Evolutionary conservation across 1,139 yeast species (phyloP).

Genomic region (Yamadazyma pseudoaaseri): DNA sequence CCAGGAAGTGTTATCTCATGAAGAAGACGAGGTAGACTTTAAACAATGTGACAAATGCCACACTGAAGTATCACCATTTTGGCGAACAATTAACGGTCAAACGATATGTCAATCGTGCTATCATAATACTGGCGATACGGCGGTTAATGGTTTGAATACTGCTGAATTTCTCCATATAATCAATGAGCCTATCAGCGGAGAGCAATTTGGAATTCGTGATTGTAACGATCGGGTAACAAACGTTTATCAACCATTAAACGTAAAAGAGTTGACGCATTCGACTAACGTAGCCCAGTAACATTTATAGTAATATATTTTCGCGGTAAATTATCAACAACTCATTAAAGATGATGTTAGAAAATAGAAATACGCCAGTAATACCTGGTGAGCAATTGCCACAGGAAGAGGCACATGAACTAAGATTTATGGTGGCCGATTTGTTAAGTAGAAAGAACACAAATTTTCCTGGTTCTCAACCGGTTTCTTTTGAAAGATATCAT

Average conservation of each 20-base stretch:
- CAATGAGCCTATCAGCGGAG: slow-evolving; percentile 33
- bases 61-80: slow-evolving; percentile 30
- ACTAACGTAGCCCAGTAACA: not conserved
- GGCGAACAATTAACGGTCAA: slow-evolving; percentile 28
- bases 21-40: not conserved
- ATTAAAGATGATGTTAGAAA: slow-evolving; percentile 27
- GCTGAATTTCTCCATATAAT: slow-evolving; percentile 22
- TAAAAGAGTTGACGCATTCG: not conserved
- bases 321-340: not conserved
- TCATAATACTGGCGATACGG: slow-evolving; percentile 17
- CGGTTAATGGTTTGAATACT: slow-evolving; percentile 6
- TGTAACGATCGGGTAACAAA: slow-evolving; percentile 24
- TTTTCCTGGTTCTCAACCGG: slow-evolving; percentile 95
- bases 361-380: slow-evolving; percentile 72
- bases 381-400: slow-evolving; percentile 82
- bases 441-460: slow-evolving; percentile 50
- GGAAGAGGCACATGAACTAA: slow-evolving; percentile 65
- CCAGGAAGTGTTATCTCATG: slow-evolving; percentile 1
- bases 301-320: not conserved
- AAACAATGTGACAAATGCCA: slow-evolving; percentile 14
- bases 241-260: slow-evolving; percentile 4
- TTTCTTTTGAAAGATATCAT: slow-evolving; percentile 80
- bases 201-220: slow-evolving; percentile 31
- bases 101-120: slow-evolving; percentile 35
- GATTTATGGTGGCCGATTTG: slow-evolving; percentile 67